phyloP scores from a whole-genome alignment of 192 early-diverging fungal species.

The Lobosporangium transversale region DNA sequence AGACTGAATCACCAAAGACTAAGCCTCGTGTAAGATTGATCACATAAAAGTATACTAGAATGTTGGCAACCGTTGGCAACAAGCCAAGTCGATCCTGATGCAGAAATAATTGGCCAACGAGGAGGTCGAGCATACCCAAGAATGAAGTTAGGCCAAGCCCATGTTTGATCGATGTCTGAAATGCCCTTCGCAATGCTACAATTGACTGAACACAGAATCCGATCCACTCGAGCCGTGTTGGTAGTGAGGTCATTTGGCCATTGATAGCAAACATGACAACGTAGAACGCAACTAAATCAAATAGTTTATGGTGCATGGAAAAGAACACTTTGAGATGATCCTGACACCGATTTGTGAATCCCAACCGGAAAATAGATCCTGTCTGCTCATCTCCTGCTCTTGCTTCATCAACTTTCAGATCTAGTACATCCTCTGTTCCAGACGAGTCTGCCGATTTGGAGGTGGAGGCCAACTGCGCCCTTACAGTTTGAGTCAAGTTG shows the following conservation, averaged over 20 bases:
- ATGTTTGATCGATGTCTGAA: constrained; percentile 51
- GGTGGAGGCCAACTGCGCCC: neutral
- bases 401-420: neutral
- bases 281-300: constrained; percentile 50
- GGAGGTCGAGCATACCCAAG: constrained; percentile 48
- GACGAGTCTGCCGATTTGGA: neutral
- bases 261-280: constrained; percentile 56
- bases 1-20: constrained; percentile 51
- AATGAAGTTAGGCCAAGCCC: constrained; percentile 47
- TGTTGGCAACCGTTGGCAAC: constrained; percentile 52
- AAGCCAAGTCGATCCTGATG: constrained; percentile 46
- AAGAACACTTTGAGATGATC: constrained; percentile 47
- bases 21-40: constrained; percentile 49
- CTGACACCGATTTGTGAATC: constrained; percentile 24
- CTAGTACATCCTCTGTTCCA: neutral
- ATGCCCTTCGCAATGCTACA: constrained; percentile 38
- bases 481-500: neutral
- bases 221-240: constrained; percentile 53
- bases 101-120: constrained; percentile 46
- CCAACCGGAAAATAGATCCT: neutral
- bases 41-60: constrained; percentile 53
- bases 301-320: constrained; percentile 51
- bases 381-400: neutral
- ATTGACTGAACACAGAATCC: constrained; percentile 50
- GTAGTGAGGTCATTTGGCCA: constrained; percentile 50